phyloP scores from a whole-genome alignment of 2,329 filamentous ascomycete genomes.

The Rutstroemia sp. region DNA sequence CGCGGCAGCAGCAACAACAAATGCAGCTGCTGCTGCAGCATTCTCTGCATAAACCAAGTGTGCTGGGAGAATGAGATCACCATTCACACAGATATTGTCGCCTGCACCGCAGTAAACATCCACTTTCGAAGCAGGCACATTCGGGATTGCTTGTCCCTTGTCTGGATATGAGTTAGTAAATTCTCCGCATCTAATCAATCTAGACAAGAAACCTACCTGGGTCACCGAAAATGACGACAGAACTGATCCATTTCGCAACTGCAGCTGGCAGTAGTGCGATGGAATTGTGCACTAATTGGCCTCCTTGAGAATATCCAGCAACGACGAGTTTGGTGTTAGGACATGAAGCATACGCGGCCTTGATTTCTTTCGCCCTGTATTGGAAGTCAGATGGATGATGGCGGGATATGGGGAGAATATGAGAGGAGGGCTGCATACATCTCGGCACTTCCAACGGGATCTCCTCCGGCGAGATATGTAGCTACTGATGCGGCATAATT shows the following conservation, averaged over 20 bases:
- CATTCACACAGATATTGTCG: conserved; percentile 44
- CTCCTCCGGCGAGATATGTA: conserved; percentile 23
- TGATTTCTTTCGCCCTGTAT: conserved; percentile 27
- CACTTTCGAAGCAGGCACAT: conserved; percentile 22
- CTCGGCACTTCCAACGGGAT: conserved; percentile 18
- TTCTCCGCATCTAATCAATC: not conserved
- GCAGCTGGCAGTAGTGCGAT: conserved; percentile 27
- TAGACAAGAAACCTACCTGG: conserved; percentile 27
- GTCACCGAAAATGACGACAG: conserved; percentile 37
- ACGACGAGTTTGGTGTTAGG: conserved; percentile 33
- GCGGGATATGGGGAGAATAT: not conserved
- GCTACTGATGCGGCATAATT: conserved; percentile 27
- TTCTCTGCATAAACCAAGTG: conserved; percentile 35
- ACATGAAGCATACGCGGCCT: conserved; percentile 29
- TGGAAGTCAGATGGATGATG: not conserved
- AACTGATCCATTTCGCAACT: conserved; percentile 30
- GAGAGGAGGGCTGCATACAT: conserved; percentile 17
- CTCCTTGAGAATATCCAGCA: conserved; percentile 37
- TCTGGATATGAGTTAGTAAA: conserved; percentile 10
- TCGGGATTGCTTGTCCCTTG: conserved; percentile 16
- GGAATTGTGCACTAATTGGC: conserved; percentile 37
- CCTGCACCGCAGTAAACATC: conserved; percentile 42
- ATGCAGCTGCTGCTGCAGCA: conserved; percentile 32
- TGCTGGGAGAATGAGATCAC: conserved; percentile 33
- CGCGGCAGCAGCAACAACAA: conserved; percentile 20